phyloP scores from a whole-genome alignment of 1,139 yeast genomes.

The Suhomyces atakaporum region DNA sequence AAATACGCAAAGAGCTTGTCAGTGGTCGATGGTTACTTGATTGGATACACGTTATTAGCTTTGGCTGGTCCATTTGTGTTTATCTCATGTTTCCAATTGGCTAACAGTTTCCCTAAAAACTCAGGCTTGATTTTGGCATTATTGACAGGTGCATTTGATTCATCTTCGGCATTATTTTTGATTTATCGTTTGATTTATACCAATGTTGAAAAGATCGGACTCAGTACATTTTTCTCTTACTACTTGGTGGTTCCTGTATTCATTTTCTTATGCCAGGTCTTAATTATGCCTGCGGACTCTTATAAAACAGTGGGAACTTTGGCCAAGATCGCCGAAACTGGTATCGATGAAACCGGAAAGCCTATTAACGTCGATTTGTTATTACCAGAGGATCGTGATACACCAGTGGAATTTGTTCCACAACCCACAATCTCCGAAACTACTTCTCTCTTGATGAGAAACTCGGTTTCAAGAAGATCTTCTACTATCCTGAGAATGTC shows the following conservation, averaged over 20 bases:
- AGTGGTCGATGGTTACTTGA: slow-evolving; percentile 57
- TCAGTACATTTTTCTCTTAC: slow-evolving; percentile 60
- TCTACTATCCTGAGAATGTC: slow-evolving; percentile 40
- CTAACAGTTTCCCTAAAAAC: slow-evolving; percentile 68
- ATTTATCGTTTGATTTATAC: slow-evolving; percentile 66
- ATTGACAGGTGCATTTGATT: slow-evolving; percentile 76
- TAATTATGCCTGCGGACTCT: slow-evolving; percentile 76
- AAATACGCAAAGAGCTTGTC: slow-evolving; percentile 31
- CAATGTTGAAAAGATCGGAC: slow-evolving; percentile 30
- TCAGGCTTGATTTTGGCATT: slow-evolving; percentile 73
- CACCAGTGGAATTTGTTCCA: slow-evolving; percentile 12
- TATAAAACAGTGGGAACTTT: slow-evolving; percentile 71
- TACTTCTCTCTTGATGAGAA: slow-evolving; percentile 42
- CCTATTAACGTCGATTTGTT: slow-evolving; percentile 47
- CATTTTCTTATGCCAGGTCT: slow-evolving; percentile 68
- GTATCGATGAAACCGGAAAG: slow-evolving; percentile 63
- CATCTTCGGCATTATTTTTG: slow-evolving; percentile 73
- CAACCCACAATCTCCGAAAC: slow-evolving; percentile 48
- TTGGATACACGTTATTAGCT: slow-evolving; percentile 69
- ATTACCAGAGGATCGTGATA: slow-evolving; percentile 36
- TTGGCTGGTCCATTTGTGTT: slow-evolving; percentile 83
- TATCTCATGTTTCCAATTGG: slow-evolving; percentile 76
- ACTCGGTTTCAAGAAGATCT: slow-evolving; percentile 38
- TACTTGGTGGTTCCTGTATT: slow-evolving; percentile 75
- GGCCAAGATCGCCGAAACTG: slow-evolving; percentile 68